These are phyloP conservation scores for Trametes villosa DNA, from an alignment of 768 basidiomycete species.

Conservation along the genomic window DNA sequence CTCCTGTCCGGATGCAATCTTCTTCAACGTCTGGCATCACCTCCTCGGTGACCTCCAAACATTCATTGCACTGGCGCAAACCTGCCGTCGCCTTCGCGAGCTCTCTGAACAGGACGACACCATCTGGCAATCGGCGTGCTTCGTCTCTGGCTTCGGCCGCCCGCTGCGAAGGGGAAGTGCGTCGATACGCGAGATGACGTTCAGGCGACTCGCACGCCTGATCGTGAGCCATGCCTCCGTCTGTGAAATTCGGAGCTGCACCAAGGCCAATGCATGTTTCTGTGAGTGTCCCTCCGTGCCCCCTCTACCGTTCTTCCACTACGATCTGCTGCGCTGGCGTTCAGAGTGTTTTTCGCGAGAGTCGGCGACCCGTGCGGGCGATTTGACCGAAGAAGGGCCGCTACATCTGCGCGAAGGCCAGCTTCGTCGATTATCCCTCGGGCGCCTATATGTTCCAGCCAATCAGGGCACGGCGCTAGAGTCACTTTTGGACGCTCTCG, in stretches of 20 bases:
- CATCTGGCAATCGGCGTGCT: slow-evolving; percentile 30
- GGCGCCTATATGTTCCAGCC: slow-evolving; percentile 4
- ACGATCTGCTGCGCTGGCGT: not conserved
- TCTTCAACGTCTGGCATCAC: slow-evolving; percentile 23
- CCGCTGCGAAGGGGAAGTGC: slow-evolving; percentile 13
- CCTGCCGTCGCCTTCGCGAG: slow-evolving; percentile 22
- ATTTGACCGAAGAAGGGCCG: not conserved
- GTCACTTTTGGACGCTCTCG: not conserved
- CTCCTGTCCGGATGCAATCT: slow-evolving; percentile 14
- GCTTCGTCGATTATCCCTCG: not conserved
- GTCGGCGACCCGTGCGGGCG: not conserved
- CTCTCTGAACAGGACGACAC: slow-evolving; percentile 21
- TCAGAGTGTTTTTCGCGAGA: not conserved
- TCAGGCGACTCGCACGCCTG: slow-evolving; percentile 20
- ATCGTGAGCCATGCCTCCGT: slow-evolving; percentile 25
- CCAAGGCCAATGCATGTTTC: slow-evolving; percentile 28
- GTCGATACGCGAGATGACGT: slow-evolving; percentile 6
- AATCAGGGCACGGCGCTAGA: slow-evolving; percentile 6
- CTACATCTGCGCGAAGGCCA: not conserved
- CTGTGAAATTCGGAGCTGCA: slow-evolving; percentile 31
- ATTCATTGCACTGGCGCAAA: slow-evolving; percentile 29
- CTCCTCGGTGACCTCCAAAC: slow-evolving; percentile 26
- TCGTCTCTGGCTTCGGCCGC: slow-evolving; percentile 29
- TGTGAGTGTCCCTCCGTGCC: slow-evolving; percentile 14
- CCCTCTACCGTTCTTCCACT: not conserved